Percentiles rank a stretch among this genome's conserved stretches.
These are phyloP conservation scores for Malus sylvestris DNA, from an alignment of 306 rosid species.

Conservation along the genomic window DNA sequence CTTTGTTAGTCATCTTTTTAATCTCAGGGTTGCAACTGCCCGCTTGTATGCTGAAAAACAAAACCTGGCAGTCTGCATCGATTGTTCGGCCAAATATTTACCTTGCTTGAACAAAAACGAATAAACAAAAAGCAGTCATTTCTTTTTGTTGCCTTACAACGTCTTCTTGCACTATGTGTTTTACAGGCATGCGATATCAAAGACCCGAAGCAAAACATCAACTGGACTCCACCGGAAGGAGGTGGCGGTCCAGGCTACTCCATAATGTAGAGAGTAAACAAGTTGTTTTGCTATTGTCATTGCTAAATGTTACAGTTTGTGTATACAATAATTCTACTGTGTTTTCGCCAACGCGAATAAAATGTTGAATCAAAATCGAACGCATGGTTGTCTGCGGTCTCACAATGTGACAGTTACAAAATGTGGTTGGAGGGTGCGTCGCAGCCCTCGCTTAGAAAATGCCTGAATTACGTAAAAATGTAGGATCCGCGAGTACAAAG, in stretches of 20 bases:
- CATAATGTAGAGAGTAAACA: conserved; percentile 32
- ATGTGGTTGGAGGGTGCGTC: no score
- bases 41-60: neutral
- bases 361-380: neutral
- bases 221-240: conserved; percentile 93
- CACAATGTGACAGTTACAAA: neutral
- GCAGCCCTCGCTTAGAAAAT: no score
- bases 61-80: neutral
- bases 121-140: neutral
- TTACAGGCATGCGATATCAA: conserved; percentile 85
- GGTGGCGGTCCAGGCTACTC: conserved; percentile 95
- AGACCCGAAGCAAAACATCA: conserved; percentile 81
- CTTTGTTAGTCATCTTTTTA: neutral
- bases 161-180: neutral
- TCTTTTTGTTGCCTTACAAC: neutral
- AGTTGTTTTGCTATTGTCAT: neutral
- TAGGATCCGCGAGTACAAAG: neutral
- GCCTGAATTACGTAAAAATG: no score
- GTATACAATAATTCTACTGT: neutral
- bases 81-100: no score
- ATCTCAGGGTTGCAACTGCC: neutral
- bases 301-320: neutral
- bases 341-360: neutral
- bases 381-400: neutral
- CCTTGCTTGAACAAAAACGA: no score